Conservation (phyloP, 768 basidiomycete species). For the Lactifluus hygrophoroides region DNA sequence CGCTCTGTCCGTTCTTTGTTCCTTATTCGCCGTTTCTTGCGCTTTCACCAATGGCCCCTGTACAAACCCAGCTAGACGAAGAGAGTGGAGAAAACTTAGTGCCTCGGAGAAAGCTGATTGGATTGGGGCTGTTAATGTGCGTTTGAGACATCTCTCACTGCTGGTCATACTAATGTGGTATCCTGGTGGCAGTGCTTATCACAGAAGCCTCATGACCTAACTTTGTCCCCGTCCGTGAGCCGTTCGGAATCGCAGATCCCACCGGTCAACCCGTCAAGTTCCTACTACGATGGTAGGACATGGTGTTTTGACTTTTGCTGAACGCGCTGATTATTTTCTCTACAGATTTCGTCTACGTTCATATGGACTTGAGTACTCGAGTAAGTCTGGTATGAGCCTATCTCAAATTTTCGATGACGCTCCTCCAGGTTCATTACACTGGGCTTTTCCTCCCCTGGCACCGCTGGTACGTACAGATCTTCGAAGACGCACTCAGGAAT, state of each 20-base stretch:
- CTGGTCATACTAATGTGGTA: background rate
- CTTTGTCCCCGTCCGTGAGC: slow-evolving; percentile 3
- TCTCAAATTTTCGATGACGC: too few species aligned
- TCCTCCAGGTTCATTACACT: slow-evolving; percentile 20
- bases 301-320: background rate
- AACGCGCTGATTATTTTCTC: background rate
- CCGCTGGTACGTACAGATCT: slow-evolving; percentile 22
- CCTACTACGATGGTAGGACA: slow-evolving; percentile 19
- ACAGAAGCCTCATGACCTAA: slow-evolving; percentile 16
- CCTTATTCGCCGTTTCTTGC: background rate
- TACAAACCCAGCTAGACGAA: slow-evolving; percentile 19
- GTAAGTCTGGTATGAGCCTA: background rate
- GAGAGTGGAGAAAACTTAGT: slow-evolving; percentile 23
- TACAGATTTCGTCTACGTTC: slow-evolving; percentile 22
- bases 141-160: background rate
- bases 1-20: background rate
- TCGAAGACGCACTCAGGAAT: slow-evolving; percentile 20
- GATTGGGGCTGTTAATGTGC: slow-evolving; percentile 24
- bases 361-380: slow-evolving; percentile 25
- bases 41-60: background rate
- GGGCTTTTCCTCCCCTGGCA: slow-evolving; percentile 27
- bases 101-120: slow-evolving; percentile 19
- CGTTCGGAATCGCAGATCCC: slow-evolving; percentile 14
- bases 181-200: slow-evolving; percentile 14
- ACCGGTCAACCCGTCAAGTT: slow-evolving; percentile 13